Conservation (phyloP, 345 rosid genomes). For the Stellera chamaejasme region DNA sequence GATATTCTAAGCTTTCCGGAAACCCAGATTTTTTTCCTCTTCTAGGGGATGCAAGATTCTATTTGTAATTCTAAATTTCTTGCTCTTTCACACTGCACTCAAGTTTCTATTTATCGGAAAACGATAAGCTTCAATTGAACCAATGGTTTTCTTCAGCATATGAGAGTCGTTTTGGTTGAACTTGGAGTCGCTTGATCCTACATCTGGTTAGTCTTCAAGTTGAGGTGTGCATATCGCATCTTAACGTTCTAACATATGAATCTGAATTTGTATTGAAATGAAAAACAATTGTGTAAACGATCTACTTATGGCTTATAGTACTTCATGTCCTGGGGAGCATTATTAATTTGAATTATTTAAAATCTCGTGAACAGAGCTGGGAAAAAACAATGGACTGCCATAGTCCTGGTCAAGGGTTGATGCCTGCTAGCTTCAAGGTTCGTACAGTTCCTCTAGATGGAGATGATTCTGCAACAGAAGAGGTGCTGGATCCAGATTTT, state of each 20-base stretch:
- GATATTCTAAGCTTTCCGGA: no score
- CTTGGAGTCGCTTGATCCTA: no score
- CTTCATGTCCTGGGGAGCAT: background rate
- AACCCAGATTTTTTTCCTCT: no score
- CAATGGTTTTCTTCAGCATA: no score
- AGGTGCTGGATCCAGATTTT: conserved; percentile 78
- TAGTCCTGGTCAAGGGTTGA: conserved; percentile 88
- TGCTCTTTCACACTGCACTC: no score
- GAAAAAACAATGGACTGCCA: conserved; percentile 93
- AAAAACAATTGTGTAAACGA: background rate
- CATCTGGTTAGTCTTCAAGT: background rate
- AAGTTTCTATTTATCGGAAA: no score
- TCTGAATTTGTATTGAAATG: conserved; percentile 4
- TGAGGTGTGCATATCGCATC: background rate
- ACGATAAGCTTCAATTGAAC: no score
- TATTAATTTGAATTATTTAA: conserved; percentile 2
- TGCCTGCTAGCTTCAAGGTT: conserved; percentile 96
- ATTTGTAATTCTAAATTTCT: no score
- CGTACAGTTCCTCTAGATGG: conserved; percentile 65
- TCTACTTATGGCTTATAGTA: background rate
- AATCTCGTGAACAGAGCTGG: conserved; percentile 51
- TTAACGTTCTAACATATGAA: background rate
- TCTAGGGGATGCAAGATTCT: no score
- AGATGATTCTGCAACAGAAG: conserved; percentile 60
- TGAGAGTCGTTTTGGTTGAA: no score